These are phyloP conservation scores for Rhizoctonia solani DNA, from an alignment of 1,284 basidiomycete genomes.

Conservation along the genomic window DNA sequence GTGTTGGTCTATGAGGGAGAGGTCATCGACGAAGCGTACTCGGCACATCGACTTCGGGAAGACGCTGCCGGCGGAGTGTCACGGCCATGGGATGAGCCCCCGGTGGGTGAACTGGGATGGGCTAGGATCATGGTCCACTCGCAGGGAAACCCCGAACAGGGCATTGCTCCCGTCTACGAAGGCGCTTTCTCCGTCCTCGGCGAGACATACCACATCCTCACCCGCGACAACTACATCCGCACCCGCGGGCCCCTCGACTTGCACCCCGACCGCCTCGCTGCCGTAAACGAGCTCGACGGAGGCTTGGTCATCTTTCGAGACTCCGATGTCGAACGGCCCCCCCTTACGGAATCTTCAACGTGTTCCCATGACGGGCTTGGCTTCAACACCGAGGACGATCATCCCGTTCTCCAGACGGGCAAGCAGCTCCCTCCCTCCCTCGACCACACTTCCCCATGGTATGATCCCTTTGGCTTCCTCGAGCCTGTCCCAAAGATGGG, in stretches of 20 bases:
- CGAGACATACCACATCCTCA: conserved; percentile 73
- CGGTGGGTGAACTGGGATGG: conserved; percentile 61
- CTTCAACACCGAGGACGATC: conserved; percentile 66
- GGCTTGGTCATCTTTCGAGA: conserved; percentile 73
- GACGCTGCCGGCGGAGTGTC: conserved; percentile 54
- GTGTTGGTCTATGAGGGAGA: conserved; percentile 50
- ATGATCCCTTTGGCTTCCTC: conserved; percentile 49
- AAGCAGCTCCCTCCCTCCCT: background rate
- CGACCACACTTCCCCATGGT: conserved; percentile 46
- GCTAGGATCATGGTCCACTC: conserved; percentile 72
- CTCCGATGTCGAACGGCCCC: conserved; percentile 50
- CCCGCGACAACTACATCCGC: conserved; percentile 70
- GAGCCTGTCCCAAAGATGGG: conserved; percentile 38
- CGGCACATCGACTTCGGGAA: conserved; percentile 59
- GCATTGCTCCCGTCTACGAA: conserved; percentile 65
- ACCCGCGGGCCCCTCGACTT: conserved; percentile 42
- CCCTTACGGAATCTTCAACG: conserved; percentile 53
- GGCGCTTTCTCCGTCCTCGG: conserved; percentile 75
- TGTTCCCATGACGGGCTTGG: conserved; percentile 72
- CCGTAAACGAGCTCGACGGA: conserved; percentile 54
- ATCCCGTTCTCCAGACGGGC: conserved; percentile 55
- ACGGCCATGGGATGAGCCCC: conserved; percentile 51
- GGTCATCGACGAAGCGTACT: conserved; percentile 53
- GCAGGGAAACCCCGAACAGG: conserved; percentile 57
- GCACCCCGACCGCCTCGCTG: conserved; percentile 53